phyloP scores from a whole-genome alignment of 441 rosid species.

The Bruguiera hainesii region DNA sequence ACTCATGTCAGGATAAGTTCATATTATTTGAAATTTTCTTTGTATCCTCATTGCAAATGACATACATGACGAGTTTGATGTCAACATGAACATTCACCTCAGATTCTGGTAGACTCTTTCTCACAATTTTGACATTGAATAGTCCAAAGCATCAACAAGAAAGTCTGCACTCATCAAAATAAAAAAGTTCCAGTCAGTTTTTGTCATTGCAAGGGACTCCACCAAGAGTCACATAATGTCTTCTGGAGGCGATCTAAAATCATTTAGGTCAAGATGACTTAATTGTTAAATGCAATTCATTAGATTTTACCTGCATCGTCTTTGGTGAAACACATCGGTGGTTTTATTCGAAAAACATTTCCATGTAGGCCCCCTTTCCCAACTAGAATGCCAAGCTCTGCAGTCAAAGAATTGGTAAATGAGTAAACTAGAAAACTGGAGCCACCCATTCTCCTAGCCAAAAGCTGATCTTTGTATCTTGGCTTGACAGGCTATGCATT shows the following conservation, averaged over 20 bases:
- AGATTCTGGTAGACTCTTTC: constrained; percentile 8
- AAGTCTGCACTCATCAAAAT: constrained; percentile 50
- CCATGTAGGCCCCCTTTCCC: constrained; percentile 96
- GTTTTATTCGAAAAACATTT: constrained; percentile 83
- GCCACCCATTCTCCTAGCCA: neutral
- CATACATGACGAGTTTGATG: neutral
- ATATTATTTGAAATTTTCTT: constrained; percentile 1
- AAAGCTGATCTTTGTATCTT: constrained; percentile 2
- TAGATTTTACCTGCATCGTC: constrained; percentile 73
- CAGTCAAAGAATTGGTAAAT: constrained; percentile 12
- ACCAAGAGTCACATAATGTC: neutral
- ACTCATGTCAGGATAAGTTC: neutral
- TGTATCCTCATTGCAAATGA: constrained; percentile 13
- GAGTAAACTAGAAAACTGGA: neutral
- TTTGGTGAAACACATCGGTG: constrained; percentile 90
- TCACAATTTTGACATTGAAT: constrained; percentile 66
- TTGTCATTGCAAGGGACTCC: no score
- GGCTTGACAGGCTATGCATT: neutral
- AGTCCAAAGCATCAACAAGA: constrained; percentile 84
- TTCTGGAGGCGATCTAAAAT: neutral
- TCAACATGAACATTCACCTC: constrained; percentile 15
- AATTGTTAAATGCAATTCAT: neutral
- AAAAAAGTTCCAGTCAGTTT: neutral
- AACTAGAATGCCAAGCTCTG: constrained; percentile 72
- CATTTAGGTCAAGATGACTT: neutral